These are phyloP conservation scores for Hericium rajendrae DNA, from an alignment of 768 basidiomycete genomes.

Conservation along the genomic window DNA sequence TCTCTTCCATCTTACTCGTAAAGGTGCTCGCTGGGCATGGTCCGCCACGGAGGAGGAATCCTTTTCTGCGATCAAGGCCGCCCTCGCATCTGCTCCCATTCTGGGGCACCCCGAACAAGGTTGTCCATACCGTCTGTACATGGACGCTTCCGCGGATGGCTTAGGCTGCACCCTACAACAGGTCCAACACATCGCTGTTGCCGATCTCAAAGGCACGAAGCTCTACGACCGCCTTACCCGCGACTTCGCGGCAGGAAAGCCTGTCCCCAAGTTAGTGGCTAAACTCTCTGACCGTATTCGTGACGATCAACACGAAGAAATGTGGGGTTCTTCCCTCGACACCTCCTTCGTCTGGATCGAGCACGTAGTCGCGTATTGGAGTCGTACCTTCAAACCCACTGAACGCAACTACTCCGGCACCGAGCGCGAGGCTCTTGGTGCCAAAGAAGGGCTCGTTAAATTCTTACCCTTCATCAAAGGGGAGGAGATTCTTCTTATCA, in stretches of 20 bases:
- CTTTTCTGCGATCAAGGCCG: constrained; percentile 23
- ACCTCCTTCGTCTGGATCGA: too few relatives aligned
- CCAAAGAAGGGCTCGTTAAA: constrained; percentile 7
- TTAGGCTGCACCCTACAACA: constrained; percentile 17
- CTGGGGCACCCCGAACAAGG: constrained; percentile 22
- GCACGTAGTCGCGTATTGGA: neutral
- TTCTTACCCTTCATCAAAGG: constrained; percentile 23
- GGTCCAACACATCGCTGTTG: neutral
- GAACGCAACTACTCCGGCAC: too few relatives aligned
- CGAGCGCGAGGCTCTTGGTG: constrained; percentile 4
- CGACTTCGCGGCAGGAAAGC: too few relatives aligned
- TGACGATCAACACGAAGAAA: constrained; percentile 14
- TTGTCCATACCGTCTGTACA: constrained; percentile 26
- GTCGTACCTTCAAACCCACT: constrained; percentile 8
- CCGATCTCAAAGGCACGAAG: too few relatives aligned
- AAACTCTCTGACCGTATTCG: constrained; percentile 8
- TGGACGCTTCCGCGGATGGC: constrained; percentile 19
- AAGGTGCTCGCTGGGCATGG: constrained; percentile 19
- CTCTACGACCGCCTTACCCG: too few relatives aligned
- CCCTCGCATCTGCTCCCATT: constrained; percentile 24
- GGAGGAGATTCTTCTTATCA: constrained; percentile 18
- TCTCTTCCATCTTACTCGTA: constrained; percentile 24
- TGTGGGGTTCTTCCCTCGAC: too few relatives aligned
- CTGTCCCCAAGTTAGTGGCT: neutral
- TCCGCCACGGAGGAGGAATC: constrained; percentile 17